Evolutionary conservation across 2,329 filamentous ascomycete species (phyloP).

Genomic region (Colletotrichum lindemuthianum): DNA sequence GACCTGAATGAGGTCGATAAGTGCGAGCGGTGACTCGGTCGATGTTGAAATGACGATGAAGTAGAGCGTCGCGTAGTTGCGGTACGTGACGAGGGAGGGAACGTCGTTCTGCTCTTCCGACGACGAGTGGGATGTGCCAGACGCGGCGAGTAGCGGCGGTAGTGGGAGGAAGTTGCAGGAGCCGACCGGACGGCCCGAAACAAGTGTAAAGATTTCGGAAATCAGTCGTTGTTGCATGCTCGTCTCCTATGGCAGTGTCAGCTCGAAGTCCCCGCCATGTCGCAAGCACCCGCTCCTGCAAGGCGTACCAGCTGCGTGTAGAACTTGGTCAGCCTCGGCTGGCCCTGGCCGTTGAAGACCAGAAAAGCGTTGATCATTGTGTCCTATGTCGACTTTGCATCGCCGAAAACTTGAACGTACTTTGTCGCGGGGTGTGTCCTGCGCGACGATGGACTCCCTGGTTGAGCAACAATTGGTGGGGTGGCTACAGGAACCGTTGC

Average conservation of each 20-base stretch:
- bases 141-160: conserved; percentile 71
- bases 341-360: conserved; percentile 98
- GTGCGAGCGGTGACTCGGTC: conserved; percentile 92
- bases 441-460: background rate
- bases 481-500: conserved; percentile 7
- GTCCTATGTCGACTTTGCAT: conserved; percentile 39
- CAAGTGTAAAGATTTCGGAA: conserved; percentile 95
- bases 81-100: conserved; percentile 95
- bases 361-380: conserved; percentile 98
- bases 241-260: conserved; percentile 75
- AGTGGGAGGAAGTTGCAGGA: conserved; percentile 97
- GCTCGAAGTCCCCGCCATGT: background rate
- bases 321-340: conserved; percentile 97
- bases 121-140: conserved; percentile 71
- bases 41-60: conserved; percentile 98
- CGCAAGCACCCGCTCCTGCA: background rate
- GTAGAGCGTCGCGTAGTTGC: conserved; percentile 97
- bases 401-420: background rate
- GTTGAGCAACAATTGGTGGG: conserved; percentile 21
- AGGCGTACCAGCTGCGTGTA: conserved; percentile 88
- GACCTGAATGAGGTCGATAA: conserved; percentile 97
- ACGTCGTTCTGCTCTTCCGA: conserved; percentile 83
- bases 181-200: conserved; percentile 88
- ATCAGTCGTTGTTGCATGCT: conserved; percentile 97
- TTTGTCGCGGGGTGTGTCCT: background rate